Conservation (phyloP, 352 stramenopile genomes). For the Phytophthora nicotianae region DNA sequence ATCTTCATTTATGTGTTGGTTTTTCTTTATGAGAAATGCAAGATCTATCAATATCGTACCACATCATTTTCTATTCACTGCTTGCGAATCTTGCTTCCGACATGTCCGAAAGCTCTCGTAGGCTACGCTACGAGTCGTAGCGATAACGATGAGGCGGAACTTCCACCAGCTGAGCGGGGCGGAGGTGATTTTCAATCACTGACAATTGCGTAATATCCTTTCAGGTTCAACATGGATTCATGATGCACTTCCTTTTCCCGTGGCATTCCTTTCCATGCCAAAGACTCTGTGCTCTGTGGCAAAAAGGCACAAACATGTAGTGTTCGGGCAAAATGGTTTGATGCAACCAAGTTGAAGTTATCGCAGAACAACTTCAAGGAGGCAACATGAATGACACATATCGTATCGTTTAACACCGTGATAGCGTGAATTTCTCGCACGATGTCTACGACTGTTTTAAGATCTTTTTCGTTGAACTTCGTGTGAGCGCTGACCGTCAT, state of each 20-base stretch:
- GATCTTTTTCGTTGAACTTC: slow-evolving; percentile 11
- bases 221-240: slow-evolving; percentile 13
- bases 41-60: too few relatives aligned
- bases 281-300: too few relatives aligned
- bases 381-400: neutral
- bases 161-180: slow-evolving; percentile 1
- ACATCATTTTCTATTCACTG: too few relatives aligned
- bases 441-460: neutral
- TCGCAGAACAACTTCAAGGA: slow-evolving; percentile 26
- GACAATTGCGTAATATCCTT: slow-evolving; percentile 18
- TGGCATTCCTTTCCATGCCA: too few relatives aligned
- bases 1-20: too few relatives aligned
- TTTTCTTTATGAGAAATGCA: too few relatives aligned
- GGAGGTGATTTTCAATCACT: slow-evolving; percentile 19
- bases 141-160: neutral
- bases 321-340: slow-evolving; percentile 25
- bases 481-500: neutral
- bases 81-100: neutral
- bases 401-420: neutral
- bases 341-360: slow-evolving; percentile 31
- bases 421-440: neutral
- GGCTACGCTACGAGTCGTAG: too few relatives aligned
- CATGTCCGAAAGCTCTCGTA: neutral
- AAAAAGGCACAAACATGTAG: neutral
- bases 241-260: slow-evolving; percentile 11